A percentile compares a stretch with the other conserved stretches of the same genome.
Evolutionary conservation across 345 rosid genomes (phyloP).

Genomic region (Salix arbutifolia): DNA sequence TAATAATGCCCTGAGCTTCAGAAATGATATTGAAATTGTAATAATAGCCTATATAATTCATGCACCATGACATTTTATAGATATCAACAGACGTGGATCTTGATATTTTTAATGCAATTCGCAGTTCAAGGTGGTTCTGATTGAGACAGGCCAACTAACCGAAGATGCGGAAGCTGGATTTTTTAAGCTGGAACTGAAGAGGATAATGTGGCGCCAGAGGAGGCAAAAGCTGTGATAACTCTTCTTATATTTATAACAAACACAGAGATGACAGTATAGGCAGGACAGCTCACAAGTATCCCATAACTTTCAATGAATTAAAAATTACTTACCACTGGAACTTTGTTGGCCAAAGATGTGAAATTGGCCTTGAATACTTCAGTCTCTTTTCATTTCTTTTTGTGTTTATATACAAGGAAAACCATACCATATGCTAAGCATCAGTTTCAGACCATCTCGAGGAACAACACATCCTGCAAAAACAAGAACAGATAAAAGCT

Average conservation of each 20-base stretch:
- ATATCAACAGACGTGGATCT: conserved; percentile 31
- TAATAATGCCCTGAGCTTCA: neutral
- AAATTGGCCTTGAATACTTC: conserved; percentile 3
- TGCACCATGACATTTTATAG: neutral
- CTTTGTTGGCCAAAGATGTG: conserved; percentile 25
- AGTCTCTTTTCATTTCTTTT: neutral
- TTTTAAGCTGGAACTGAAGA: neutral
- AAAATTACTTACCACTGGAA: conserved; percentile 3
- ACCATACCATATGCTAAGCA: conserved; percentile 1
- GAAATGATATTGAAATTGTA: neutral
- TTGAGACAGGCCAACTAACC: conserved; percentile 8
- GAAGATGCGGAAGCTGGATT: neutral
- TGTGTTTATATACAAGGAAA: conserved; percentile 7
- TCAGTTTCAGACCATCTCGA: conserved; percentile 6
- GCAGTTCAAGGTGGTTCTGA: conserved; percentile 7
- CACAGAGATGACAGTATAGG: conserved; percentile 24
- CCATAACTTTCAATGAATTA: conserved; percentile 11
- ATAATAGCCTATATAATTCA: neutral
- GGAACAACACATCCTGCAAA: neutral
- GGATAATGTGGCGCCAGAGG: conserved; percentile 49
- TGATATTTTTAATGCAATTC: conserved; percentile 8
- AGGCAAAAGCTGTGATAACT: conserved; percentile 47
- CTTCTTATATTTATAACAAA: conserved; percentile 22
- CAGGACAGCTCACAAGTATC: conserved; percentile 35
- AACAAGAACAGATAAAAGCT: neutral